Evolutionary conservation across 169 alveolate species (phyloP), one percentile per base, ranked within the genome.

Genomic region (Plasmodium vivax): DNA sequence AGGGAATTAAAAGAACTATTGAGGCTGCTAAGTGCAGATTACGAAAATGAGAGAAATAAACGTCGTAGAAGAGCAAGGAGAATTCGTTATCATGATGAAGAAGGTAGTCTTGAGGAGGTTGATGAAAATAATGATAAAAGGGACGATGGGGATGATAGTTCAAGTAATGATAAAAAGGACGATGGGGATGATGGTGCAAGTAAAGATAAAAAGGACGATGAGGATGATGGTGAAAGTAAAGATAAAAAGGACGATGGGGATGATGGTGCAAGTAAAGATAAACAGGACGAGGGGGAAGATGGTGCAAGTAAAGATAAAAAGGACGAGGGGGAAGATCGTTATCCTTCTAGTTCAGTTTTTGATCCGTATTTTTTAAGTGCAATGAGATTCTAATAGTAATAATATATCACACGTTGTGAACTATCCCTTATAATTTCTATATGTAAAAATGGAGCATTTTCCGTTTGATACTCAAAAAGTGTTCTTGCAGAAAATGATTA

Each of bases 401-500:
- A 62, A 68, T 23, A 30, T 68, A 68, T 19, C 32, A 68, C 38
- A 68, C 12, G 16, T 23, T 27, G 3, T 41, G 71, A 80, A 32
- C 9, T 32, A 30, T 80, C 16, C 51, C 32, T 38, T 80, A 23
- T 80, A 80, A 45, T 27, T 80, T 43, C 10, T 43, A 38, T 80
- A 43, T 19, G 45, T 80, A 19, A 45, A 27, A 19, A 51, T 6
- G 85, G 74, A 80, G 12, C 74, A 16, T 38, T 27, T 80, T 6
- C 56, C 56, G 43, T 80, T 68, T 27, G 7, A 80, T 14, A 43
- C 23, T 80, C 84, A 43, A 27, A 80, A 23, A 80, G 14, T 36
- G 32, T 80, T 80, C 58, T 43, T 80, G n/a, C 34, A 51, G 71
- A 16, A 16, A 41, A 32, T 80, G 7, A 80, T 36, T 80, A 80